Evolutionary conservation across 352 stramenopile genomes (phyloP).

Genomic region (Phytopythium chamaehyphon): DNA sequence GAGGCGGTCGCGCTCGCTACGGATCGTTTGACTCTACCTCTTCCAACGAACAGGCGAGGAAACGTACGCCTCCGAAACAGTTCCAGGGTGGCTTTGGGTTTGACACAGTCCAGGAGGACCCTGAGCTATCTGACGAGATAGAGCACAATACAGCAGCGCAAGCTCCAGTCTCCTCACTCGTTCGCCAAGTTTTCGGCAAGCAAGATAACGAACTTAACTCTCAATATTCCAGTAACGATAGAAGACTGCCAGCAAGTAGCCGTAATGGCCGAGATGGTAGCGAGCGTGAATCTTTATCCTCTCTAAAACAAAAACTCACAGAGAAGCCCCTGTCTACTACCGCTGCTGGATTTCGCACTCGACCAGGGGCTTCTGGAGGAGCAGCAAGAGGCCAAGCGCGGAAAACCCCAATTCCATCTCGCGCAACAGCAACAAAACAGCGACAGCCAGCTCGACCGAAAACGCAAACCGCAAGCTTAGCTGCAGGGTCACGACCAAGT

Average conservation of each 20-base stretch:
- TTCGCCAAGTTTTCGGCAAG: constrained; percentile 55
- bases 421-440: constrained; percentile 2
- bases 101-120: constrained; percentile 3
- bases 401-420: constrained; percentile 9
- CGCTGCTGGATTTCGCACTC: no score
- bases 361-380: no score
- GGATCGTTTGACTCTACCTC: constrained; percentile 4
- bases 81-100: neutral
- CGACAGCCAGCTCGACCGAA: neutral
- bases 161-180: constrained; percentile 42
- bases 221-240: no score
- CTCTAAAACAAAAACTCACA: constrained; percentile 20
- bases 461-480: neutral
- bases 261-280: neutral
- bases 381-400: no score
- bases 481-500: neutral
- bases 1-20: neutral
- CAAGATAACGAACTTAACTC: neutral
- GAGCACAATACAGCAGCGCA: constrained; percentile 7
- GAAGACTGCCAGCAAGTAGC: no score
- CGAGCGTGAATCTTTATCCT: constrained; percentile 14
- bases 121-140: constrained; percentile 1
- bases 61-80: neutral
- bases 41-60: neutral
- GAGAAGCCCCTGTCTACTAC: no score